Evolutionary conservation across 306 rosid genomes (phyloP).

Genomic region (Corylus avellana): DNA sequence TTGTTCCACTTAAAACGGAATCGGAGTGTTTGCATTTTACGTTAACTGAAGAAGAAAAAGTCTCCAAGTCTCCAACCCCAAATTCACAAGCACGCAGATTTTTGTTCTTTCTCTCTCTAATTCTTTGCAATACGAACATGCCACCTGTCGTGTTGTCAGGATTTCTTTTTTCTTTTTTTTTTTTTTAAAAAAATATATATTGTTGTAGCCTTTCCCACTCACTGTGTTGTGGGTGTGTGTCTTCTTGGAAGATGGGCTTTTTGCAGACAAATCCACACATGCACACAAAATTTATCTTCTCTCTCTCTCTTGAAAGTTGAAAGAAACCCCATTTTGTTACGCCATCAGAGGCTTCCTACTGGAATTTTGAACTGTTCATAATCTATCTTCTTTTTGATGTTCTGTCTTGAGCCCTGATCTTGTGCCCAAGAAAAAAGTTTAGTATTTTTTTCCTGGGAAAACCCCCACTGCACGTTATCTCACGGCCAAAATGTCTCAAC

Average conservation of each 20-base stretch:
- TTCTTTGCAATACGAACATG: neutral
- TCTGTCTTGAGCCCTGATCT: slow-evolving; percentile 36
- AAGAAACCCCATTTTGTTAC: slow-evolving; percentile 27
- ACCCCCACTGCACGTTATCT: slow-evolving; percentile 8
- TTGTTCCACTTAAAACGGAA: too few species aligned
- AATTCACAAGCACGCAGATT: too few species aligned
- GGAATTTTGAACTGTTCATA: slow-evolving; percentile 28
- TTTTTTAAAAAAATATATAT: neutral
- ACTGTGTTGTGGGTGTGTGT: slow-evolving; percentile 17
- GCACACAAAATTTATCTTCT: slow-evolving; percentile 58
- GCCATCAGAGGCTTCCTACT: slow-evolving; percentile 19
- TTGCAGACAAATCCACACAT: slow-evolving; percentile 44
- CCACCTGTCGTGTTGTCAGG: neutral
- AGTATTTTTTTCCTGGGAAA: neutral
- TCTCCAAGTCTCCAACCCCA: too few species aligned
- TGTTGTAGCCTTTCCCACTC: slow-evolving; percentile 13
- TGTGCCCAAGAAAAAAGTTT: slow-evolving; percentile 1
- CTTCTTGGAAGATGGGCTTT: slow-evolving; percentile 58
- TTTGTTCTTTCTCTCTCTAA: neutral
- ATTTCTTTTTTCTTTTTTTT: neutral
- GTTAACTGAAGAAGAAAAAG: too few species aligned
- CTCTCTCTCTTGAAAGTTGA: slow-evolving; percentile 29
- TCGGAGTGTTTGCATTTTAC: too few species aligned
- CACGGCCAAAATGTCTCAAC: slow-evolving; percentile 13
- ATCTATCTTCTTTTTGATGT: neutral